Conservation (phyloP, 2,329 filamentous ascomycete species). For the Pseudogymnoascus sp. region DNA sequence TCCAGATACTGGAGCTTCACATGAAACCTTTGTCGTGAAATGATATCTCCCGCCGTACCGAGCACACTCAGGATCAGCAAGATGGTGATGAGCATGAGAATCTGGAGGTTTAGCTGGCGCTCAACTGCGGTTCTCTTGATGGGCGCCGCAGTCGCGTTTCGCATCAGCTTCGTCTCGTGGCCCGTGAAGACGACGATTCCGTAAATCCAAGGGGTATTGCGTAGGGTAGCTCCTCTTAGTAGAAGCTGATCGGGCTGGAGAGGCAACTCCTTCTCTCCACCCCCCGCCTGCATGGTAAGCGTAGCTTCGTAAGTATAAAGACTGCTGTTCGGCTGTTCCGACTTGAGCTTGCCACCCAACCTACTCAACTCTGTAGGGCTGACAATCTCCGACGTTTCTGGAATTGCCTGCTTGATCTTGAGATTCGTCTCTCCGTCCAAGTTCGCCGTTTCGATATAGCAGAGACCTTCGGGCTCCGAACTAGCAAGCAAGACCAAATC, state of each 20-base stretch:
- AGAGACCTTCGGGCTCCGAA: slow-evolving; percentile 93
- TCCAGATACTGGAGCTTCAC: slow-evolving; percentile 63
- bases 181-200: slow-evolving; percentile 94
- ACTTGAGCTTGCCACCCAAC: slow-evolving; percentile 77
- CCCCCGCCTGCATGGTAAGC: slow-evolving; percentile 79
- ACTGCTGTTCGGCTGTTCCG: slow-evolving; percentile 96
- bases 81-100: slow-evolving; percentile 80
- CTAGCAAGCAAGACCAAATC: slow-evolving; percentile 88
- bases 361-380: slow-evolving; percentile 79
- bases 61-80: slow-evolving; percentile 78
- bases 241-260: slow-evolving; percentile 88
- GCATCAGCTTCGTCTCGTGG: slow-evolving; percentile 98
- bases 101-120: slow-evolving; percentile 84
- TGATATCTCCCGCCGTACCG: slow-evolving; percentile 83
- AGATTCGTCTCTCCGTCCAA: slow-evolving; percentile 96
- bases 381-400: slow-evolving; percentile 82
- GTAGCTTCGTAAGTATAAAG: slow-evolving; percentile 98
- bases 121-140: slow-evolving; percentile 98
- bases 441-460: slow-evolving; percentile 98
- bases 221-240: slow-evolving; percentile 81
- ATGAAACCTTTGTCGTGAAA: slow-evolving; percentile 59
- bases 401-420: slow-evolving; percentile 96
- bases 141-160: slow-evolving; percentile 91
- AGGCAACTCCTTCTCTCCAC: slow-evolving; percentile 85
- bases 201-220: slow-evolving; percentile 96